Base-by-base conservation (phyloP, 192 early-diverging fungal species). In the Obelidium mucronatum region DNA sequence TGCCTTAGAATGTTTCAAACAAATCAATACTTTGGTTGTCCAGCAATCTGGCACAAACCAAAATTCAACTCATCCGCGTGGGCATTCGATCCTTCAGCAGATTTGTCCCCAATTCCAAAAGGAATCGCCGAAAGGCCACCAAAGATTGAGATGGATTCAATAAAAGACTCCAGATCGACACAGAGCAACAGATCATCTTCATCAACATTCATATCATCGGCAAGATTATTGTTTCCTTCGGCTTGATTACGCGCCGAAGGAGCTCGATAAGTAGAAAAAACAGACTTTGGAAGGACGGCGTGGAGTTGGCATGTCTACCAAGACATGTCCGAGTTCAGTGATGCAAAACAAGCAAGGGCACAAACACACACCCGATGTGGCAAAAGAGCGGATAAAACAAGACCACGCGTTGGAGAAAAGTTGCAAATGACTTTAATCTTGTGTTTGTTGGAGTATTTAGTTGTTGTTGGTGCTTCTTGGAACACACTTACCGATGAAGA, bases 241-340 rank as follows among this genome's bases (percentile, higher is more conserved):
- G n/a, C n/a, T n/a, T n/a, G n/a, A n/a, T n/a, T n/a, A n/a, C n/a
- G n/a, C n/a, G n/a, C n/a, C n/a, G n/a, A 6, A 37, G 15, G 37
- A 31, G 39, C 64, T 17, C 15, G 5, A 44, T 51, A 68, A 26
- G 67, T 24, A 19, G 8, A 11, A 26, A 68, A 65, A 8, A 37
- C 63, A 33, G 30, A 37, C 15, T n/a, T 31, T 42, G 67, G 67
- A 5, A 68, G 67, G 4, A 31, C 15, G 4, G 67, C 67, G 31
- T 68, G 39, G n/a, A 68, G 30, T 30, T 68, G 67, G 42, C 67
- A 68, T 17, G 44, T 68, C 67, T 68, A 40, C 11, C 30, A 66
- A 60, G 17, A 60, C 26, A 17, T 28, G 48, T 51, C 48, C 13
- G 56, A 48, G 37, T 37, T 65, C 22, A 68, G 24, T n/a, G 11